Percentiles rank a stretch among this genome's conserved stretches.
Conservation (phyloP, 225 moss, liverwort and hornwort genomes). For the Takakia lepidozioides region DNA sequence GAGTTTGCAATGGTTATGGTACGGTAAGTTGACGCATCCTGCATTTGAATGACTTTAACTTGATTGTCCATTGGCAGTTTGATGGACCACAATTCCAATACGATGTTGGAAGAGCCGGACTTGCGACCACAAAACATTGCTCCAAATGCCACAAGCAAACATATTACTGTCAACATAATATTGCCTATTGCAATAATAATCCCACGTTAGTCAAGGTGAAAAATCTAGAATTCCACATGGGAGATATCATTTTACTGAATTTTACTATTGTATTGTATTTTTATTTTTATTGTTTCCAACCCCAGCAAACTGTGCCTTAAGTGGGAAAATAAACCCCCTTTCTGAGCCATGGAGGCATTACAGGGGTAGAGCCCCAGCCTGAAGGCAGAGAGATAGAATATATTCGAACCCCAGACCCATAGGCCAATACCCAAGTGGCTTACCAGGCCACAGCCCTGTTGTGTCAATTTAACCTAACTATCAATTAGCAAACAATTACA, state of each 20-base stretch:
- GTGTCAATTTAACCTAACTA: no score
- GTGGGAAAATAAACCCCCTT: no score
- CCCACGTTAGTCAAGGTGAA: constrained; percentile 53
- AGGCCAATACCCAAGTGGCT: no score
- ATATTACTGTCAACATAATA: constrained; percentile 69
- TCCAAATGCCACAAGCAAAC: constrained; percentile 75
- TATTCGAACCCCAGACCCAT: no score
- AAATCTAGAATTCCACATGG: neutral
- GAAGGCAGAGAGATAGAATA: no score
- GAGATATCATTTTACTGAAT: neutral
- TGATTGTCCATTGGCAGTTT: constrained; percentile 22
- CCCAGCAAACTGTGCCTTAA: no score
- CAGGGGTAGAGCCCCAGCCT: no score
- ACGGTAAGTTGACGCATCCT: no score
- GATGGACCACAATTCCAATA: constrained; percentile 73
- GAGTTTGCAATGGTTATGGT: no score
- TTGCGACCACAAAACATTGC: constrained; percentile 68
- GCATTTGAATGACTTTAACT: neutral
- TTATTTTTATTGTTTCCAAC: neutral
- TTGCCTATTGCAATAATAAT: constrained; percentile 82
- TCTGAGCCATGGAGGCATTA: no score
- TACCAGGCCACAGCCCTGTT: no score
- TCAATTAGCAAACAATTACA: no score
- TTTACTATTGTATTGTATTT: neutral
- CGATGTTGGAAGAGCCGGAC: constrained; percentile 63